These are phyloP conservation scores for Zopfia rhizophila DNA, from an alignment of 2,329 filamentous ascomycete species.

Conservation along the genomic window DNA sequence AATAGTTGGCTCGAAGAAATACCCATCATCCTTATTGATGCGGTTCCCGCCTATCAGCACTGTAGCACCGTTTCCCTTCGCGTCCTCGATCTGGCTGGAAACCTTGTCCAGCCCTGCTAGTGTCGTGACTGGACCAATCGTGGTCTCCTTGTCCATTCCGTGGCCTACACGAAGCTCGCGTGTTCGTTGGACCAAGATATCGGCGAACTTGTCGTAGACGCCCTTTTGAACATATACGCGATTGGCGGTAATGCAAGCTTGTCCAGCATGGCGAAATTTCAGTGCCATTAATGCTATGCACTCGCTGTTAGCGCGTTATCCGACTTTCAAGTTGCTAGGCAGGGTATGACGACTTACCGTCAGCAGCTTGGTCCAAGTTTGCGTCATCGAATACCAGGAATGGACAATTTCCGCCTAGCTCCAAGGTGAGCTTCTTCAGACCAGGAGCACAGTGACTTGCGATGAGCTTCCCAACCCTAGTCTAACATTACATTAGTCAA, in stretches of 20 bases:
- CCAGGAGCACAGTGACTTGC: conserved; percentile 64
- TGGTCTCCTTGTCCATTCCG: background rate
- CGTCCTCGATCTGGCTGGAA: conserved; percentile 10
- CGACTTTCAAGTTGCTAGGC: no score
- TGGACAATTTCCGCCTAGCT: conserved; percentile 70
- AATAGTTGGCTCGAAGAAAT: conserved; percentile 23
- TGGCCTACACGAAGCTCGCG: conserved; percentile 1
- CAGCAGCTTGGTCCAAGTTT: conserved; percentile 61
- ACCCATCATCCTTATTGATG: background rate
- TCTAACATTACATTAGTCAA: no score
- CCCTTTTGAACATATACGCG: conserved; percentile 10
- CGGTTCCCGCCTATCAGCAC: conserved; percentile 5
- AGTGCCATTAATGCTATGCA: conserved; percentile 38
- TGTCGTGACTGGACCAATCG: conserved; percentile 4
- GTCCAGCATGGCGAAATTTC: conserved; percentile 13
- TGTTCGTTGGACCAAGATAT: conserved; percentile 3
- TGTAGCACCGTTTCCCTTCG: conserved; percentile 4
- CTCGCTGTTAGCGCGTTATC: no score
- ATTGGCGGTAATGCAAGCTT: conserved; percentile 18
- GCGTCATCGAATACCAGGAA: conserved; percentile 71
- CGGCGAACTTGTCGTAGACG: conserved; percentile 12
- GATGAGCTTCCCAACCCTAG: conserved; percentile 68
- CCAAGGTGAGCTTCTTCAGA: conserved; percentile 69
- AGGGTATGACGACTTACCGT: no score
- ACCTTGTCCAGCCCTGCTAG: conserved; percentile 8